phyloP scores from a whole-genome alignment of 805 yeast genomes.

The Sungouiella thailandica region DNA sequence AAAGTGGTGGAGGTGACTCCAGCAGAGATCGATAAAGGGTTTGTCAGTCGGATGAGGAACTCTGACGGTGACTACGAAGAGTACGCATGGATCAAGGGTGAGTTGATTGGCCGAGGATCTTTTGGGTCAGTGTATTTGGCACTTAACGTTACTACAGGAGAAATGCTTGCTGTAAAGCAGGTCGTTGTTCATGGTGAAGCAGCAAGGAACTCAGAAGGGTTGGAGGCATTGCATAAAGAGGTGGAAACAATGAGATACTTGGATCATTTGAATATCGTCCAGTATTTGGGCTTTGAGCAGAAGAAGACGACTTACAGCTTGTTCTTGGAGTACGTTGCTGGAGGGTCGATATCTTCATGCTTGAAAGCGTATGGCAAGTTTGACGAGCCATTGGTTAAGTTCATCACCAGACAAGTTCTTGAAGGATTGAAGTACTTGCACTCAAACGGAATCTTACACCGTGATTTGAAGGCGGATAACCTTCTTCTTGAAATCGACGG shows the following conservation, averaged over 20 bases:
- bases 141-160: conserved; percentile 92
- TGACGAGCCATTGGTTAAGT: conserved; percentile 70
- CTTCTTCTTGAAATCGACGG: conserved; percentile 86
- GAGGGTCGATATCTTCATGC: conserved; percentile 91
- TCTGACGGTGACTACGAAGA: conserved; percentile 67
- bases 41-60: conserved; percentile 60
- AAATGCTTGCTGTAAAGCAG: conserved; percentile 97
- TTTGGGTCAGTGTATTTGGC: conserved; percentile 93
- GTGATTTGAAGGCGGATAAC: conserved; percentile 95
- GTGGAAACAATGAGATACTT: conserved; percentile 91
- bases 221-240: conserved; percentile 83
- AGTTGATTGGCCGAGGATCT: conserved; percentile 91
- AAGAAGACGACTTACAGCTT: conserved; percentile 70
- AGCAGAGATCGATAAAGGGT: conserved; percentile 55
- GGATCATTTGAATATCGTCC: conserved; percentile 92
- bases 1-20: conserved; percentile 86
- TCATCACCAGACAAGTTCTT: conserved; percentile 72
- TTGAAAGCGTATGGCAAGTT: conserved; percentile 79
- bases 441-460: conserved; percentile 78
- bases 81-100: conserved; percentile 98
- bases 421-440: conserved; percentile 87
- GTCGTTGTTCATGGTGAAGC: conserved; percentile 55
- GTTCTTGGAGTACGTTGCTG: conserved; percentile 94
- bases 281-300: conserved; percentile 90
- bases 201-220: conserved; percentile 46